Evolutionary conservation across 257 asterid genomes (phyloP).

Genomic region (Solanum piurae): DNA sequence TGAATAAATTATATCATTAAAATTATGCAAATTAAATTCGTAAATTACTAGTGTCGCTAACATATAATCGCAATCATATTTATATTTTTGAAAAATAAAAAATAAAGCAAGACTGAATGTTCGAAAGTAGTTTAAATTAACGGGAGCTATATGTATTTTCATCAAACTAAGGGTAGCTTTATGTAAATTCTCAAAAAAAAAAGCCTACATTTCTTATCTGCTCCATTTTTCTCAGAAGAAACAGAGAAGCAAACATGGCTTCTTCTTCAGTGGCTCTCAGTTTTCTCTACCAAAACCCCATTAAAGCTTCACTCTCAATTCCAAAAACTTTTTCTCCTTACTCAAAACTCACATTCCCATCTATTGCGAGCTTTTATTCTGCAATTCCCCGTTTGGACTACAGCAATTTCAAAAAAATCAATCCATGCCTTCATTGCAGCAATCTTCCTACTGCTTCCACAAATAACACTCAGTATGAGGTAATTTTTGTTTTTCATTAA

Average conservation of each 20-base stretch:
- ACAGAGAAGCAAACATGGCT: neutral
- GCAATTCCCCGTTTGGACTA: constrained; percentile 11
- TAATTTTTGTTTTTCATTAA: neutral
- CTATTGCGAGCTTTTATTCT: constrained; percentile 7
- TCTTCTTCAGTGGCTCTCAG: neutral
- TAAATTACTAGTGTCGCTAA: neutral
- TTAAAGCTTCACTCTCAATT: neutral
- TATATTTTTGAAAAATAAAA: neutral
- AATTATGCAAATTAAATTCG: neutral
- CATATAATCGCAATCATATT: neutral
- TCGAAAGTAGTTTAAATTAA: neutral
- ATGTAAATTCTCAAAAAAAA: neutral
- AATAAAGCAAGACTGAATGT: neutral
- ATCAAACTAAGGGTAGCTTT: neutral
- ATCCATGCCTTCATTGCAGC: constrained; percentile 23
- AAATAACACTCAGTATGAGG: constrained; percentile 68
- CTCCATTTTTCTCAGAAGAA: neutral
- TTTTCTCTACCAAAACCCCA: neutral
- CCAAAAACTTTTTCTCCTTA: neutral
- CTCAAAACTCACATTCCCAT: constrained; percentile 10
- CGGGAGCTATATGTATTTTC: neutral
- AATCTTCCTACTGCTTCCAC: constrained; percentile 43
- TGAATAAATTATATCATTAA: neutral
- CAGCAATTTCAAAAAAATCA: constrained; percentile 12
- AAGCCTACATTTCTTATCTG: neutral